phyloP scores from a whole-genome alignment of 495 filamentous ascomycete species.

The Xylaria telfairii region DNA sequence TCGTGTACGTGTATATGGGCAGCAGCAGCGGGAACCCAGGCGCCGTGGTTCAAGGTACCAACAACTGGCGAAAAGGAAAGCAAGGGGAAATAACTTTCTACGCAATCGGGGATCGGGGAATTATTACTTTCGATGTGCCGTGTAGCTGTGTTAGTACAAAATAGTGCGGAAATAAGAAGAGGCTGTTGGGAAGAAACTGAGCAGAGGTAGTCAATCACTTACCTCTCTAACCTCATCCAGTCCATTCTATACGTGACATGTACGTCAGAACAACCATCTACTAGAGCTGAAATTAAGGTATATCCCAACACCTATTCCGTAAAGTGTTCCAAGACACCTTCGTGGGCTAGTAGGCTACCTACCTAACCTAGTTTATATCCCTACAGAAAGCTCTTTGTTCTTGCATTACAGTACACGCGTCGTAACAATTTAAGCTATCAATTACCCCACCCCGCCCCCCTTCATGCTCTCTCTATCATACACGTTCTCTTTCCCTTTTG shows the following conservation, averaged over 20 bases:
- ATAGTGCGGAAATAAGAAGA: neutral
- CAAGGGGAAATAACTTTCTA: neutral
- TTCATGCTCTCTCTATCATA: neutral
- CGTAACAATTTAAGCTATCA: neutral
- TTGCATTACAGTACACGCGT: neutral
- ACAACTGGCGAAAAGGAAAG: neutral
- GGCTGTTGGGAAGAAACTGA: neutral
- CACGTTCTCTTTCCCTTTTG: neutral
- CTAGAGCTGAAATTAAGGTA: neutral
- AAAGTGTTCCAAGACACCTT: neutral
- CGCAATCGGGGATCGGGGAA: neutral
- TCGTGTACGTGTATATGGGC: conserved; percentile 19
- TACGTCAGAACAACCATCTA: neutral
- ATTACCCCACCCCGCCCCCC: too few species aligned
- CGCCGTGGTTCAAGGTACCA: conserved; percentile 2
- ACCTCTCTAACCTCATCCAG: neutral
- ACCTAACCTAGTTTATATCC: neutral
- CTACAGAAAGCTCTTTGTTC: neutral
- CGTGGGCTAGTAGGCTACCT: neutral
- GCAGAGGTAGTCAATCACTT: neutral
- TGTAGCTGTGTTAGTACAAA: neutral
- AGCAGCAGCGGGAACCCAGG: neutral
- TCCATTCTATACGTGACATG: neutral
- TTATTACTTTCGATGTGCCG: neutral
- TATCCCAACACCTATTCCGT: neutral